A percentile compares a stretch with the other conserved stretches of the same genome.
phyloP scores from a whole-genome alignment of 129 eudicot genomes.

The Flaveria brownii region DNA sequence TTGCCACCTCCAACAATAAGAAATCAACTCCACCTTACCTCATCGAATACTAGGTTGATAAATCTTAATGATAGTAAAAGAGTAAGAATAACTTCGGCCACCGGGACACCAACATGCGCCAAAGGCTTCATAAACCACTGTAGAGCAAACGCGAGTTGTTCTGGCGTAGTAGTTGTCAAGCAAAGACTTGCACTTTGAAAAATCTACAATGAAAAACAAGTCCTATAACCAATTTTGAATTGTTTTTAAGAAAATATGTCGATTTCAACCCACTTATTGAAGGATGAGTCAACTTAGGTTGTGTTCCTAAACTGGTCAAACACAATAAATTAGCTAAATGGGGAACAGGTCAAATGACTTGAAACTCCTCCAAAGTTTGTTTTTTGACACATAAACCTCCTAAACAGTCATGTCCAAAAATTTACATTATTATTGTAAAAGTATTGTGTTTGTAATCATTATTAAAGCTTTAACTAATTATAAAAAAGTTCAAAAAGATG shows the following conservation, averaged over 20 bases:
- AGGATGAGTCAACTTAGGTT: too few relatives aligned
- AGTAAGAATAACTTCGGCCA: constrained; percentile 84
- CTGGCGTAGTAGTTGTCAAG: constrained; percentile 77
- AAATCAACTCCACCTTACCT: constrained; percentile 52
- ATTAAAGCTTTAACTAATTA: not conserved
- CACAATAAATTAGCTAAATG: not conserved
- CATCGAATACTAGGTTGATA: constrained; percentile 86
- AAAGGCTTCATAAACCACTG: constrained; percentile 87
- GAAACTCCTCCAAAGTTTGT: not conserved
- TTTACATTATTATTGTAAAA: not conserved
- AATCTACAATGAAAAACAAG: constrained; percentile 45
- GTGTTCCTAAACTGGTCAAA: not conserved
- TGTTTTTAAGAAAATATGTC: not conserved
- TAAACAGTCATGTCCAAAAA: not conserved
- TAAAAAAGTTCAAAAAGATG: not conserved
- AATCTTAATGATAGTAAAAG: constrained; percentile 81
- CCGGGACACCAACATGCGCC: constrained; percentile 70
- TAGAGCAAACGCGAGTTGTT: constrained; percentile 86
- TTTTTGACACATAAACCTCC: not conserved
- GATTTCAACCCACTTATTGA: not conserved
- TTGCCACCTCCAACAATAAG: not conserved
- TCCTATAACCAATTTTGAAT: not conserved
- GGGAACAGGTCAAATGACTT: not conserved
- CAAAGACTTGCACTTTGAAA: constrained; percentile 99
- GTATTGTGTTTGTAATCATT: not conserved